Evolutionary conservation across 179 eudicot species (phyloP), one percentile per base, ranked within the genome.

Genomic region (Silene vulgaris): DNA sequence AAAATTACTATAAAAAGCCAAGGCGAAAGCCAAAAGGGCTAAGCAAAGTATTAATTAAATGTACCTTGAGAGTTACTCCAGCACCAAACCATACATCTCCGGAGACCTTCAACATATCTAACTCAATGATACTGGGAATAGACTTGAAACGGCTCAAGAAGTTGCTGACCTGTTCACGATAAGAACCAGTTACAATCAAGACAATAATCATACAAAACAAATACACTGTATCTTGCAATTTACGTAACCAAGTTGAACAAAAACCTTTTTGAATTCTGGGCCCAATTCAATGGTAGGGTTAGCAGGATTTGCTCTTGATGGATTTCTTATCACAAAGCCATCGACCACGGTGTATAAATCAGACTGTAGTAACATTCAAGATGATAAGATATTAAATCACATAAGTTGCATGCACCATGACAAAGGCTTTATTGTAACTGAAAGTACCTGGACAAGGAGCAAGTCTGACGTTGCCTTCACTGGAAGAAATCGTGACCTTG

Each of bases 401-500:
- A 67, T 23, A 23, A 26, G 19, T 4, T 65, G 60, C 65, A 32
- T 45, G 62, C n/a, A 50, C 21, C 28, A 59, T n/a, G 48, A 67
- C 16, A 48, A 50, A 11, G 40, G 16, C 23, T 30, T 43, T 8
- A 66, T 29, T 64, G 28, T 29, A 48, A 4, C 40, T 66, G 71
- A 71, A 52, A 64, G 78, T 64, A 96, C 99, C 90, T 96, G 99
- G 71, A 96, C 99, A 83, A 92, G 97, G 54, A 96, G 97, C 87
- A 96, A 87, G 85, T 93, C 99, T 67, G 99, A 93, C 67, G 91
- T 87, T 35, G 94, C 97, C 85, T 96, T 96, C 71, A 96, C 99
- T 5, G 99, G 99, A 81, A 96, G 98, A 89, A 96, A 96, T 54
- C 99, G 96, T 73, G 98, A 88, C 17, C 99, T 89, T 62, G 99